These are phyloP conservation scores for Ogataea kodamae DNA, from an alignment of 805 yeast species.

Conservation along the genomic window DNA sequence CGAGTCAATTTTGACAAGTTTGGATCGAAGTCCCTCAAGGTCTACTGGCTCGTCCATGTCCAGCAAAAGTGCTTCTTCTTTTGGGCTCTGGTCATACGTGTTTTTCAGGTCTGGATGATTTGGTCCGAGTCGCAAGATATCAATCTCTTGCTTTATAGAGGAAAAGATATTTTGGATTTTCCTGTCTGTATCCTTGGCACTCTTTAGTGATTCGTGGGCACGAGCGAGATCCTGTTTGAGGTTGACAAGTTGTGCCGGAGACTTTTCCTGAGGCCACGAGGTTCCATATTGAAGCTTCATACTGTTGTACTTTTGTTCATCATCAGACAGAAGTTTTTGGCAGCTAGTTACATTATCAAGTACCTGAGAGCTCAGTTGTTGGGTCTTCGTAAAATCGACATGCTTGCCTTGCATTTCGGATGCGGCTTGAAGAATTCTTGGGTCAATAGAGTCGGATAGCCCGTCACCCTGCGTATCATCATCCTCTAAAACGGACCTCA, in stretches of 20 bases:
- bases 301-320: conserved; percentile 34
- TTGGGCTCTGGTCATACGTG: conserved; percentile 20
- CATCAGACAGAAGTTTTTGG: conserved; percentile 33
- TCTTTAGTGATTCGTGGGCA: conserved; percentile 55
- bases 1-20: conserved; percentile 52
- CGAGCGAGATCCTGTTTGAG: conserved; percentile 33
- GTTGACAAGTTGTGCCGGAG: conserved; percentile 16
- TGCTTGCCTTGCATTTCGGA: conserved; percentile 27
- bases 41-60: conserved; percentile 53
- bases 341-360: conserved; percentile 34
- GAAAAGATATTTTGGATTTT: conserved; percentile 48
- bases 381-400: conserved; percentile 31
- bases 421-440: conserved; percentile 38
- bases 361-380: conserved; percentile 36
- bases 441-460: conserved; percentile 35
- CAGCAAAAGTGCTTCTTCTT: conserved; percentile 40
- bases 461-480: conserved; percentile 19
- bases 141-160: conserved; percentile 39
- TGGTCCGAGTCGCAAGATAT: conserved; percentile 43
- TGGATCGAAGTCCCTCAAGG: conserved; percentile 30
- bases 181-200: conserved; percentile 59
- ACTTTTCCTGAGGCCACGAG: conserved; percentile 33
- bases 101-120: conserved; percentile 37
- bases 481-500: conserved; percentile 37
- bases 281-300: conserved; percentile 36